Base-by-base conservation (phyloP, 2,329 filamentous ascomycete genomes). In the Clonostachys chloroleuca region DNA sequence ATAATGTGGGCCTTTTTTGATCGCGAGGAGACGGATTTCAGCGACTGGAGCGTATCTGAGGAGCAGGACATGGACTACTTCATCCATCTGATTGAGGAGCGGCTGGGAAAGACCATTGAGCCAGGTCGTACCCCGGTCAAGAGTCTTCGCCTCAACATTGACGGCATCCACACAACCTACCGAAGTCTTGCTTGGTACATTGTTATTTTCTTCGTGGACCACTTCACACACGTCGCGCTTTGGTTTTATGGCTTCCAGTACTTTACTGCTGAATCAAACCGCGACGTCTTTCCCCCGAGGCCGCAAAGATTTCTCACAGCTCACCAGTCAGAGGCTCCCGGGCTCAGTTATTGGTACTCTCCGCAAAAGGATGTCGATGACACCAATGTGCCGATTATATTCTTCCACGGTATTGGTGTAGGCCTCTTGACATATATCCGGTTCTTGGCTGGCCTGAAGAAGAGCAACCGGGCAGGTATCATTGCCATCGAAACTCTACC, bases 331-430 rank as follows among this genome's bases (percentile, higher is more conserved):
- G 68, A 73, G 5, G 73, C 74, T 6, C 56, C 66, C 5, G 62
- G 68, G 10, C 52, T 87, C 7, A 75, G 76, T 50, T 89, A 89
- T 67, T 89, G 83, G 81, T 71, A 84, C 55, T 75, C 78, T 3
- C 80, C 80, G 6, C 84, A 88, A 57, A 73, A 72, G 45, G 24
- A 30, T 4, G 24, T 8, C 24, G 24, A 30, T 30, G 24, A 30
- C 24, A 30, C 24, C 24, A 30, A 30, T 30, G 64, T 78, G 1
- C 86, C 85, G 0, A 63, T 89, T 8, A 63, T 89, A 5, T 88
- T 87, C 63, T 72, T 88, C 43, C 86, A 89, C 54, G 86, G 86
- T n/a, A 86, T 88, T 43, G 84, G 85, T 39, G 73, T 89, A 49
- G 85, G 86, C 0, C 72, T 89, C 3, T 78, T 78, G 58, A 77